Base-by-base conservation (phyloP, 129 eudicot species). In the Artemisia argyi region DNA sequence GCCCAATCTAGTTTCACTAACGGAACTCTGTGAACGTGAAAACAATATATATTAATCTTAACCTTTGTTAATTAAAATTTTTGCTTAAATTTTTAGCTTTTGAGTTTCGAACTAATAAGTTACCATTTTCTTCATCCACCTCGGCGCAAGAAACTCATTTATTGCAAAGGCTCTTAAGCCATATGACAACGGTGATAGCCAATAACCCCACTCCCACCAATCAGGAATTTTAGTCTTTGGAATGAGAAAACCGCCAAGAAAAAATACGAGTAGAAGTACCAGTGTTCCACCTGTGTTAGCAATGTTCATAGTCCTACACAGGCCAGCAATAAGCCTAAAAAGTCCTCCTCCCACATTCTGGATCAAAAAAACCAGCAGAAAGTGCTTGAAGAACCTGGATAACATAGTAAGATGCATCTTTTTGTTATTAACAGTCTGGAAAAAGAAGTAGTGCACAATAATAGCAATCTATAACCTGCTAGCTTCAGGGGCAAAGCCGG, bases 401-500 rank as follows among this genome's bases (percentile, higher is more conserved):
- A 50, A 2, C 56, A 73, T 71, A 69, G 28, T 46, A 73, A 42
- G 61, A 48, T 16, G 65, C 22, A 20, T 61, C n/a, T 52, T 52
- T 35, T 16, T 61, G 52, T 16, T 35, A 35, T 10, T n/a, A 12
- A 19, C 44, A 24, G 44, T 24, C 20, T 15, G n/a, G 16, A 58
- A 11, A 68, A 17, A 64, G 6, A 17, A 64, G 6, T 65, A 50
- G 59, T 18, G 16, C 12, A 2, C 26, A 72, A 44, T 28, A 72
- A 59, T 12, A 1, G 18, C 44, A 42, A 58, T 54, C 86, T 84
- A 73, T 54, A 77, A 92, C 97, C 96, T 88, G 84, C 86, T 82
- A 28, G 91, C 78, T 76, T 91, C 93, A 9, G 97, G 97, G 56
- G 97, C 93, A 58, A 86, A 79, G n/a, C 88, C 97, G 47, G 83